These are phyloP conservation scores for Hyaloscypha variabilis DNA, from an alignment of 495 filamentous ascomycete species.

Conservation along the genomic window DNA sequence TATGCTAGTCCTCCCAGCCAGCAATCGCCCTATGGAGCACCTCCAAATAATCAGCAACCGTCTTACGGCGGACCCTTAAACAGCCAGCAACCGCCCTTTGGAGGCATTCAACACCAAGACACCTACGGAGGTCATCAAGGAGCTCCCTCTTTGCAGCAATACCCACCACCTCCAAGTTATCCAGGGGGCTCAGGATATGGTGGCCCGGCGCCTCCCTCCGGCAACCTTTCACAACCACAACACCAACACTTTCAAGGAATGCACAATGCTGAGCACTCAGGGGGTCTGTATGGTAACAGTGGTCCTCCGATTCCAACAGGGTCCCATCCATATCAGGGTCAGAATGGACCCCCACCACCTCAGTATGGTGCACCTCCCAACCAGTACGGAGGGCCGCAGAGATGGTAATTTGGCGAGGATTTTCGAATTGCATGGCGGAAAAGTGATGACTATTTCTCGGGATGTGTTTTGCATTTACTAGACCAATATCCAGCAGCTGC, in stretches of 20 bases:
- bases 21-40: constrained; percentile 10
- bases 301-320: constrained; percentile 36
- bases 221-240: constrained; percentile 21
- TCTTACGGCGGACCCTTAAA: constrained; percentile 21
- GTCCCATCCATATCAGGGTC: constrained; percentile 38
- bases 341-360: constrained; percentile 21
- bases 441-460: not conserved
- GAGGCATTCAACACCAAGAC: constrained; percentile 27
- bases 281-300: constrained; percentile 33
- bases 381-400: constrained; percentile 26
- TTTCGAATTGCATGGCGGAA: not conserved
- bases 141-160: constrained; percentile 32
- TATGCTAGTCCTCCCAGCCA: constrained; percentile 24
- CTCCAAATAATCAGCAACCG: not conserved
- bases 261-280: constrained; percentile 23
- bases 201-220: constrained; percentile 15
- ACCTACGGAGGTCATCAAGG: constrained; percentile 24
- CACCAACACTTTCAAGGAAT: constrained; percentile 20
- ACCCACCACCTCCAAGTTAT: constrained; percentile 35
- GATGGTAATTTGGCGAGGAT: constrained; percentile 21
- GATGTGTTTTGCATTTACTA: constrained; percentile 16
- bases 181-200: constrained; percentile 17
- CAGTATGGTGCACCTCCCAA: constrained; percentile 10
- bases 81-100: constrained; percentile 28
- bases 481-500: constrained; percentile 28